Conservation (phyloP, 495 filamentous ascomycete genomes). For the Pseudevernia furfuracea region DNA sequence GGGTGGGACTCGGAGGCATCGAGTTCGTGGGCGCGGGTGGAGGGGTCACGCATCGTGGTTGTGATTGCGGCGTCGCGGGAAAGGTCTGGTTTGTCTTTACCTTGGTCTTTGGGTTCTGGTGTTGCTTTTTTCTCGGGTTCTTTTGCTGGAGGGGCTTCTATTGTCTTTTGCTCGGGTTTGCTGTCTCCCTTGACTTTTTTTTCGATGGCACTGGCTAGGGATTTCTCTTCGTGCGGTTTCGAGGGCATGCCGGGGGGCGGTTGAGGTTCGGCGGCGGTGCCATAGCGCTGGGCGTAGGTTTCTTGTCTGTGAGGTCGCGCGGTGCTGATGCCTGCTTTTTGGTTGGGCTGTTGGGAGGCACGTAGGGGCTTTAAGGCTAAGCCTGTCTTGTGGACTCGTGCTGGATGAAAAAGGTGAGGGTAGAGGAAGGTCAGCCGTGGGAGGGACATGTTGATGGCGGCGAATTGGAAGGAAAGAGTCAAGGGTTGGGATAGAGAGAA, state of each 20-base stretch:
- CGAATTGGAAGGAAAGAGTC: not conserved
- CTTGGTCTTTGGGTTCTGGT: constrained; percentile 22
- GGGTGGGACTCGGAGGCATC: constrained; percentile 27
- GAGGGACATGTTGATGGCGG: constrained; percentile 48
- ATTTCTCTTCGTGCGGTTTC: constrained; percentile 11
- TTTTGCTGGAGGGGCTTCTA: constrained; percentile 23
- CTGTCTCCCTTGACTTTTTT: constrained; percentile 24
- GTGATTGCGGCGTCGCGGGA: constrained; percentile 19
- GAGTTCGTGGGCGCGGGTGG: constrained; percentile 24
- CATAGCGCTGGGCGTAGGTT: constrained; percentile 44
- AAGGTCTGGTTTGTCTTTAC: constrained; percentile 20
- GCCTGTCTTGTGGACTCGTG: constrained; percentile 35
- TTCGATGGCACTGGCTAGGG: constrained; percentile 24
- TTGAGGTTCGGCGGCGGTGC: constrained; percentile 42
- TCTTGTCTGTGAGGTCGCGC: constrained; percentile 37
- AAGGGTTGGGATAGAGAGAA: not conserved
- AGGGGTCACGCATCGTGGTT: constrained; percentile 6
- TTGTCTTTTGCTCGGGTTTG: constrained; percentile 18
- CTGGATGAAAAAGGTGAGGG: constrained; percentile 53
- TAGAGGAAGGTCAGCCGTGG: constrained; percentile 67
- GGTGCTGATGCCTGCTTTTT: constrained; percentile 35
- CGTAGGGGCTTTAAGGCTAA: constrained; percentile 27
- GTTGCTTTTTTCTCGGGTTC: constrained; percentile 25
- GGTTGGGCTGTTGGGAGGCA: constrained; percentile 20
- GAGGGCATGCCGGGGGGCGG: constrained; percentile 29